Evolutionary conservation across 768 basidiomycete genomes (phyloP).

Genomic region (Rhizopogon roseolus): DNA sequence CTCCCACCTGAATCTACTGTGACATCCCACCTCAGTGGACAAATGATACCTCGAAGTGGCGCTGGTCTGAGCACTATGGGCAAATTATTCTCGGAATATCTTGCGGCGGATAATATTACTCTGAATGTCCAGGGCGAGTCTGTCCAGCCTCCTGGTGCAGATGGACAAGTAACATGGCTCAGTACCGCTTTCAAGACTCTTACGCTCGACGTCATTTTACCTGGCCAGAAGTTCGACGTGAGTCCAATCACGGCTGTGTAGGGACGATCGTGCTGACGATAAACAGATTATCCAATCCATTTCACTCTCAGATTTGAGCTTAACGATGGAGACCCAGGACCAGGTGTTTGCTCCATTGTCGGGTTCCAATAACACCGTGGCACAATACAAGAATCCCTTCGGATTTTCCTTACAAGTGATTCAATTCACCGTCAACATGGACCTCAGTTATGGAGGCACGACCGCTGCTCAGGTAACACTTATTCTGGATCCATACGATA

Average conservation of each 20-base stretch:
- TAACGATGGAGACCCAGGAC: conserved; percentile 45
- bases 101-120: conserved; percentile 60
- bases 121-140: conserved; percentile 54
- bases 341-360: conserved; percentile 59
- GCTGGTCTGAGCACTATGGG: conserved; percentile 49
- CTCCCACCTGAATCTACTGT: conserved; percentile 46
- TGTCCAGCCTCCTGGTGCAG: conserved; percentile 53
- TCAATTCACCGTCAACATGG: conserved; percentile 49
- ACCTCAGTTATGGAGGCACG: conserved; percentile 41
- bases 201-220: conserved; percentile 53
- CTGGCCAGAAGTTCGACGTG: conserved; percentile 54
- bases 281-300: conserved; percentile 60
- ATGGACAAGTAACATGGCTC: conserved; percentile 53
- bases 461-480: conserved; percentile 46
- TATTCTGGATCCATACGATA: background rate
- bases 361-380: conserved; percentile 49
- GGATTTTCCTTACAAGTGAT: conserved; percentile 69
- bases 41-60: conserved; percentile 60
- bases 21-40: conserved; percentile 53
- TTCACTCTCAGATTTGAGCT: conserved; percentile 47
- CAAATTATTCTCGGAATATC: conserved; percentile 59
- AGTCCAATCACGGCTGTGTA: conserved; percentile 7
- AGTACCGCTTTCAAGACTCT: conserved; percentile 68
- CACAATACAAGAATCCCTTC: conserved; percentile 68
- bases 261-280: background rate